Percentiles rank a stretch among this genome's conserved stretches.
phyloP scores from a whole-genome alignment of 139 green algal species.

The Chlamydomonas sphaeroides region DNA sequence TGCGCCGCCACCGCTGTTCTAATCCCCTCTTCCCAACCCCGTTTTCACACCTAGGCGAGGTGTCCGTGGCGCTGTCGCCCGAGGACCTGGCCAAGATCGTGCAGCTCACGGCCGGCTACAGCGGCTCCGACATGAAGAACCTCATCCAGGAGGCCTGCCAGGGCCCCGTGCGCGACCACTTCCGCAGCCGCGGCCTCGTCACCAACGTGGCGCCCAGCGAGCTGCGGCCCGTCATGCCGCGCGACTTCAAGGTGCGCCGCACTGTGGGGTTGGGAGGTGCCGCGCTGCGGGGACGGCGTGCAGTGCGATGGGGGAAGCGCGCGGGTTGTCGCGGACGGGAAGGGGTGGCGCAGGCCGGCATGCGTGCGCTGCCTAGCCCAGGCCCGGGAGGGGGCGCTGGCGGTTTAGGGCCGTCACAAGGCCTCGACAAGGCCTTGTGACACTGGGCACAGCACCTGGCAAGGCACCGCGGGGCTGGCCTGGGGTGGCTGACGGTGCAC shows the following conservation, averaged over 20 bases:
- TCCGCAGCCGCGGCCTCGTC: slow-evolving; percentile 30
- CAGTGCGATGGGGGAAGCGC: no score
- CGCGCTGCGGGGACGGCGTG: neutral
- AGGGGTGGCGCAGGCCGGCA: no score
- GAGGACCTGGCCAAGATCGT: slow-evolving; percentile 78
- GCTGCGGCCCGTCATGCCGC: slow-evolving; percentile 77
- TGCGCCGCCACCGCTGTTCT: no score
- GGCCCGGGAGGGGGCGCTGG: no score
- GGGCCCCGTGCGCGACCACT: slow-evolving; percentile 42
- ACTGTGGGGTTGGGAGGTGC: neutral
- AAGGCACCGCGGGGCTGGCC: no score
- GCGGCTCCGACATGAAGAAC: slow-evolving; percentile 92
- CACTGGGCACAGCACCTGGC: no score
- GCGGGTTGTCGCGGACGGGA: no score
- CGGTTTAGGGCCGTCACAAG: no score
- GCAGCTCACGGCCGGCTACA: slow-evolving; percentile 64
- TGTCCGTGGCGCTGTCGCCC: slow-evolving; percentile 57
- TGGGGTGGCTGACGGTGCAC: no score
- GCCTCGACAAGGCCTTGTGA: no score
- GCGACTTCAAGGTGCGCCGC: slow-evolving; percentile 80
- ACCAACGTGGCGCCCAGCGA: slow-evolving; percentile 63
- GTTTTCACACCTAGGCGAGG: slow-evolving; percentile 27
- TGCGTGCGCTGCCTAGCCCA: no score
- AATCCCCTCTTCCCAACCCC: no score
- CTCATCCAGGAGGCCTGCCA: slow-evolving; percentile 95